phyloP scores from a whole-genome alignment of 495 filamentous ascomycete species.

The Ramalina intermedia region DNA sequence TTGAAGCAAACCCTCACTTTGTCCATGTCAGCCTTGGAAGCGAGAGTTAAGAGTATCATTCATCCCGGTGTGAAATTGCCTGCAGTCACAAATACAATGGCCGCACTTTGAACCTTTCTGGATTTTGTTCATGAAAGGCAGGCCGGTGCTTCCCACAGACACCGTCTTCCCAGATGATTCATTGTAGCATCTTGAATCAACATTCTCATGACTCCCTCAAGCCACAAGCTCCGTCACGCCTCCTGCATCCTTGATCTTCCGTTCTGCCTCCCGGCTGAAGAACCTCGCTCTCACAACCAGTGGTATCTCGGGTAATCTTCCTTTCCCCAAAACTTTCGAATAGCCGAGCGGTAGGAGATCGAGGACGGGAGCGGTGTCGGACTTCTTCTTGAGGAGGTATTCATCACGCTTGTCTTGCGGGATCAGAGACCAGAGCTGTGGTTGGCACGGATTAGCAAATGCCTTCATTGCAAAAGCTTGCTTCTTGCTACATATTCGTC shows the following conservation, averaged over 20 bases:
- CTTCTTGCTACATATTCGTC: no score
- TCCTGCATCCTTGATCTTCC: conserved; percentile 89
- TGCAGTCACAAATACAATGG: no score
- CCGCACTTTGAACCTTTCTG: no score
- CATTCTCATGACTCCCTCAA: conserved; percentile 25
- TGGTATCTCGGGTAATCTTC: conserved; percentile 70
- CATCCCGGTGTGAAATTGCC: no score
- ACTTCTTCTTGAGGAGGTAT: conserved; percentile 57
- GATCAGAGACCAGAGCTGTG: conserved; percentile 68
- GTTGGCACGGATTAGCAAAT: not conserved
- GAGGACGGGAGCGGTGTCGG: conserved; percentile 77
- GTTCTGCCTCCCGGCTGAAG: conserved; percentile 77
- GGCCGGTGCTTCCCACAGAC: no score
- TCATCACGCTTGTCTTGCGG: conserved; percentile 70
- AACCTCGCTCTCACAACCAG: conserved; percentile 79
- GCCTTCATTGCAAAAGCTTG: conserved; percentile 1
- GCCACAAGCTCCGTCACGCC: conserved; percentile 85
- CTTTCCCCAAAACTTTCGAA: conserved; percentile 89
- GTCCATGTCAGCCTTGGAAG: no score
- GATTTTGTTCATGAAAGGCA: no score
- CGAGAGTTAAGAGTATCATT: no score
- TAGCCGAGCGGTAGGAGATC: conserved; percentile 86
- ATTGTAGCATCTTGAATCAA: no score
- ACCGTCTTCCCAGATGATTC: no score
- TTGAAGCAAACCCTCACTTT: no score